Evolutionary conservation across 1,284 basidiomycete species (phyloP).

Genomic region (Agroathelia rolfsii): DNA sequence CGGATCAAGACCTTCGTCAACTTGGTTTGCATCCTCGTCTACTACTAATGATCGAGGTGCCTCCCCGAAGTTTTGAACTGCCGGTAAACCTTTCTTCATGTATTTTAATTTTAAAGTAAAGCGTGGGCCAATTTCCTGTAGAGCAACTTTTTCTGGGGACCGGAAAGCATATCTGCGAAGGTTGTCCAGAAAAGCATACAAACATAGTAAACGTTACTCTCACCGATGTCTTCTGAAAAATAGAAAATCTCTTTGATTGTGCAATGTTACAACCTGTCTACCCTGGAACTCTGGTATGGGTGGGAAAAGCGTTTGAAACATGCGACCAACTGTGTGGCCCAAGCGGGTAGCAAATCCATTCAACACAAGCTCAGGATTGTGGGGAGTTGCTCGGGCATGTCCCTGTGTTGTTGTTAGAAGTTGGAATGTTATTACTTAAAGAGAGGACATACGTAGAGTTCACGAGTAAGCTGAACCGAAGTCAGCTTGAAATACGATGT

Average conservation of each 20-base stretch:
- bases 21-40: no score
- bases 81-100: slow-evolving; percentile 82
- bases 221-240: slow-evolving; percentile 94
- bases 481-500: slow-evolving; percentile 95
- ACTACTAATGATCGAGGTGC: no score
- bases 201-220: slow-evolving; percentile 6
- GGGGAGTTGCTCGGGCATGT: slow-evolving; percentile 86
- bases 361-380: slow-evolving; percentile 92
- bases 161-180: slow-evolving; percentile 84
- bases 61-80: slow-evolving; percentile 60
- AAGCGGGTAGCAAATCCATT: slow-evolving; percentile 94
- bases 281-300: slow-evolving; percentile 94
- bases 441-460: slow-evolving; percentile 63
- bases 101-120: slow-evolving; percentile 93
- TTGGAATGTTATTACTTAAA: slow-evolving; percentile 1
- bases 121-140: slow-evolving; percentile 97
- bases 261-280: slow-evolving; percentile 92
- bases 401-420: slow-evolving; percentile 41
- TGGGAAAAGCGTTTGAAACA: slow-evolving; percentile 95
- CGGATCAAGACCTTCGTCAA: no score
- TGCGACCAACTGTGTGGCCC: slow-evolving; percentile 85
- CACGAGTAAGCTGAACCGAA: slow-evolving; percentile 76
- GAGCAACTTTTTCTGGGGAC: slow-evolving; percentile 80
- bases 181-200: slow-evolving; percentile 3
- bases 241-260: slow-evolving; percentile 96